Base-by-base conservation (phyloP, 192 early-diverging fungal species). In the Polychytrium aggregatum region DNA sequence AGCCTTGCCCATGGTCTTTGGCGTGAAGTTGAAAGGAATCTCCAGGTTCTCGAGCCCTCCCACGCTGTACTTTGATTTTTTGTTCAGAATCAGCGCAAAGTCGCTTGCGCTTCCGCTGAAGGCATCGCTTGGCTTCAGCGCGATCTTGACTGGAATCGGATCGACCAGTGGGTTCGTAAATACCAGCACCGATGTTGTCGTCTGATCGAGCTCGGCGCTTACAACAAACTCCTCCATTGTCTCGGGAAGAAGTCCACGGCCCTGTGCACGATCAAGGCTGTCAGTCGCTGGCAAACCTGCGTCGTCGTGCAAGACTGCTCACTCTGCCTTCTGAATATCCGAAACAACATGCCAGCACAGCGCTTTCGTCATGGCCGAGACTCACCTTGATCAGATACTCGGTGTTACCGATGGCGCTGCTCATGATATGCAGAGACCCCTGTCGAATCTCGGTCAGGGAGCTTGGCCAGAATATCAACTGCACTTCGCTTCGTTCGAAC, bases 381-480 rank as follows among this genome's bases (percentile, higher is more conserved):
- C 38, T 33, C 24, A 70, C 68, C 55, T 68, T 25, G 16, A 65
- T 44, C 0, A 29, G 28, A 31, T 51, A 72, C 26, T 41, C 54
- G 46, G 47, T 51, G 36, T 63, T 54, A 2, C 70, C 70, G 33
- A 68, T 58, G 13, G 50, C 47, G 0, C 13, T 3, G 42, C 59
- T 67, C 7, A 38, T 34, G 14, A 55, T 52, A 17, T 49, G 40
- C 0, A 70, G 24, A 2, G 17, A n/a, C 0, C 41, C 56, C 9
- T 29, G 29, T 11, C 41, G 39, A 7, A 43, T 33, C 44, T 76
- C 60, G 13, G 67, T 67, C 38, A 72, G 27, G 1, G 59, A 59
- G 17, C 52, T 63, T 3, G 73, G 73, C 73, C 73, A 76, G 48
- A 69, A 76, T 0, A 67, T 40, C 3, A 76, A 39, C 47, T 72